Conservation (phyloP, 805 yeast genomes). For the Suhomyces vadensis region DNA sequence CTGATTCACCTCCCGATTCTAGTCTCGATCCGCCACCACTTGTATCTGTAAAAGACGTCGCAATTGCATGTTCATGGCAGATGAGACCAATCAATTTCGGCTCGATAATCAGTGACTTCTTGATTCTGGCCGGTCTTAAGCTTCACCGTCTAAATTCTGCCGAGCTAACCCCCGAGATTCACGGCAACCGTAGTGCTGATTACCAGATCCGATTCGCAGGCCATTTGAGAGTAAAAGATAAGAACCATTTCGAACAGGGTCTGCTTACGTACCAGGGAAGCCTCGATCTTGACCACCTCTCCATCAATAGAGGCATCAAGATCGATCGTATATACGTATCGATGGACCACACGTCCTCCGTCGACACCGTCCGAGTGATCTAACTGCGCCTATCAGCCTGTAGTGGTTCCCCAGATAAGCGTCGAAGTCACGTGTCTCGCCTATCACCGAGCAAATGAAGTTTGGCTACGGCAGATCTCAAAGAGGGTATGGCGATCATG, state of each 20-base stretch:
- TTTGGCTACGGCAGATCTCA: too few relatives aligned
- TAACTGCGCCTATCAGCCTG: neutral
- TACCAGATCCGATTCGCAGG: slow-evolving; percentile 30
- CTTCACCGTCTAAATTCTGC: slow-evolving; percentile 27
- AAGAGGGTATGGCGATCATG: too few relatives aligned
- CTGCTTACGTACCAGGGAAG: slow-evolving; percentile 25
- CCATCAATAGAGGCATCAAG: slow-evolving; percentile 34
- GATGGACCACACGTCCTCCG: neutral
- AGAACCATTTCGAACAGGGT: slow-evolving; percentile 18
- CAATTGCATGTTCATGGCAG: slow-evolving; percentile 22
- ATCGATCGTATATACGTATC: slow-evolving; percentile 10
- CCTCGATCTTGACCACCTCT: slow-evolving; percentile 33
- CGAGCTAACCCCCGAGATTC: slow-evolving; percentile 17
- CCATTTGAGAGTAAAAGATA: slow-evolving; percentile 21
- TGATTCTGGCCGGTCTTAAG: slow-evolving; percentile 26
- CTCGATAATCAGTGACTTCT: slow-evolving; percentile 18
- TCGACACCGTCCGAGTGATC: neutral
- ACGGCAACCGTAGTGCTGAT: slow-evolving; percentile 11
- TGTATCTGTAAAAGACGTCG: neutral
- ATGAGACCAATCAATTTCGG: slow-evolving; percentile 27
- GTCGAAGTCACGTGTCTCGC: neutral
- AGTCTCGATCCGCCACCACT: neutral
- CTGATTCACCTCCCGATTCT: too few relatives aligned
- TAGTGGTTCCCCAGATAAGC: too few relatives aligned
- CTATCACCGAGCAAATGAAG: too few relatives aligned